A percentile compares a stretch with the other conserved stretches of the same genome.
These are phyloP conservation scores for Colletotrichum agaves DNA, from an alignment of 2,329 filamentous ascomycete genomes.

Conservation along the genomic window DNA sequence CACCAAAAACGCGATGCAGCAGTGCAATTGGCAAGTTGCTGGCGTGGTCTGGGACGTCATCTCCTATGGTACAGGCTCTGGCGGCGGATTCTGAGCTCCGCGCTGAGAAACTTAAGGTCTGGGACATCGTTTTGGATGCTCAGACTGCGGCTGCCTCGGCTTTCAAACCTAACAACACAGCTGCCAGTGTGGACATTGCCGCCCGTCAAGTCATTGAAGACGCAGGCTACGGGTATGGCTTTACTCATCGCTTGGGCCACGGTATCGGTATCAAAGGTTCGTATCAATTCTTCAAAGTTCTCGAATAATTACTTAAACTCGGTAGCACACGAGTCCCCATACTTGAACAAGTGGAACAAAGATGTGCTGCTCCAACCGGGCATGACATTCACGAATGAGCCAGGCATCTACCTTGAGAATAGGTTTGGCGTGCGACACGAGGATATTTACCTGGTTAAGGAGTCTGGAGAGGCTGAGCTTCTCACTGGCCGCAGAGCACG, in stretches of 20 bases:
- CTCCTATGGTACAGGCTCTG: background rate
- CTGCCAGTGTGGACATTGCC: constrained; percentile 70
- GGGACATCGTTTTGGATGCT: constrained; percentile 70
- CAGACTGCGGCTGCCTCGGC: constrained; percentile 65
- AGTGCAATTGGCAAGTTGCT: background rate
- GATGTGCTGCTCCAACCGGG: constrained; percentile 58
- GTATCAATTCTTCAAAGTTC: background rate
- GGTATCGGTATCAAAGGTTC: constrained; percentile 70
- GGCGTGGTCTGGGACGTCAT: background rate
- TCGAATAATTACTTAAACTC: background rate
- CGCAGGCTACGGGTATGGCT: constrained; percentile 67
- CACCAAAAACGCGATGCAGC: constrained; percentile 33
- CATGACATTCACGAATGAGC: constrained; percentile 73
- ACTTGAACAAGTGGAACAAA: constrained; percentile 71
- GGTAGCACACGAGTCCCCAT: constrained; percentile 69
- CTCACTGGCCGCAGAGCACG: constrained; percentile 63
- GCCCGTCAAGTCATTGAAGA: constrained; percentile 66
- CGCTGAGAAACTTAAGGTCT: constrained; percentile 65
- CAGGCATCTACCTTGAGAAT: constrained; percentile 69
- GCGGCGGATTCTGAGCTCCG: constrained; percentile 40
- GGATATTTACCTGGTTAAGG: constrained; percentile 68
- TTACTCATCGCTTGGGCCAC: constrained; percentile 72
- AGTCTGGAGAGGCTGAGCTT: constrained; percentile 63
- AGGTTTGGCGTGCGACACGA: constrained; percentile 72
- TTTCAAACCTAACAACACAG: constrained; percentile 62